Evolutionary conservation across 768 basidiomycete genomes (phyloP).

Genomic region (Kwoniella dendrophila): DNA sequence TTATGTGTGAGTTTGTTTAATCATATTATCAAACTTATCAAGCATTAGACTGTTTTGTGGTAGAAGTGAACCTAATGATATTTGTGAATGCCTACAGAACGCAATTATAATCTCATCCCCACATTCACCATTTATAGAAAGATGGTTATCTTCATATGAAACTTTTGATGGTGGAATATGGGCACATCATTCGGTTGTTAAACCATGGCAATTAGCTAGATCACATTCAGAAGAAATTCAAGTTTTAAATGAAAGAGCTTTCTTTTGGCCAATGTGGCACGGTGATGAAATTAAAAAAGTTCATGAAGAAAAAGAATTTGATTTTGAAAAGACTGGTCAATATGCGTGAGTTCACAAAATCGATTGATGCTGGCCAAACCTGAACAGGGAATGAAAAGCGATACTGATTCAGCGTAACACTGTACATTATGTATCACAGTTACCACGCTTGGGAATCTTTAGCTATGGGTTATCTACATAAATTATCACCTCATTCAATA

Average conservation of each 20-base stretch:
- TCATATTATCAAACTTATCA: no score
- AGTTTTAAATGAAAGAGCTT: constrained; percentile 52
- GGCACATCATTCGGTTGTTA: constrained; percentile 52
- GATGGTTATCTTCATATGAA: constrained; percentile 54
- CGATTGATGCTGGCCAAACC: background rate
- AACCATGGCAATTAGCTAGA: constrained; percentile 55
- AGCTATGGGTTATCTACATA: constrained; percentile 53
- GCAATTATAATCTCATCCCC: constrained; percentile 53
- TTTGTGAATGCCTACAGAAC: constrained; percentile 42
- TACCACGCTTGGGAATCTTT: constrained; percentile 57
- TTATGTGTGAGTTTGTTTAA: constrained; percentile 46
- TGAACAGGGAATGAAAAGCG: background rate
- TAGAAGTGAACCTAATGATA: no score
- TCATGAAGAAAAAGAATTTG: constrained; percentile 47
- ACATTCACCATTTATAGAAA: constrained; percentile 51
- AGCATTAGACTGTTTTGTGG: no score
- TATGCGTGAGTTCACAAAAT: constrained; percentile 45
- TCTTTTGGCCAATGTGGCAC: constrained; percentile 57
- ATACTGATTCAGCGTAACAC: constrained; percentile 6
- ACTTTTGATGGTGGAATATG: constrained; percentile 48
- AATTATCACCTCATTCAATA: constrained; percentile 48
- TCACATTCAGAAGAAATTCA: constrained; percentile 51
- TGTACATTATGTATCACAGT: constrained; percentile 32
- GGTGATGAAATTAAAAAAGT: constrained; percentile 51
- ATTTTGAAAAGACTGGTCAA: constrained; percentile 46